Evolutionary conservation across 2,329 filamentous ascomycete species (phyloP), one percentile per base, ranked within the genome.

Genomic region (Xylaria sp.): DNA sequence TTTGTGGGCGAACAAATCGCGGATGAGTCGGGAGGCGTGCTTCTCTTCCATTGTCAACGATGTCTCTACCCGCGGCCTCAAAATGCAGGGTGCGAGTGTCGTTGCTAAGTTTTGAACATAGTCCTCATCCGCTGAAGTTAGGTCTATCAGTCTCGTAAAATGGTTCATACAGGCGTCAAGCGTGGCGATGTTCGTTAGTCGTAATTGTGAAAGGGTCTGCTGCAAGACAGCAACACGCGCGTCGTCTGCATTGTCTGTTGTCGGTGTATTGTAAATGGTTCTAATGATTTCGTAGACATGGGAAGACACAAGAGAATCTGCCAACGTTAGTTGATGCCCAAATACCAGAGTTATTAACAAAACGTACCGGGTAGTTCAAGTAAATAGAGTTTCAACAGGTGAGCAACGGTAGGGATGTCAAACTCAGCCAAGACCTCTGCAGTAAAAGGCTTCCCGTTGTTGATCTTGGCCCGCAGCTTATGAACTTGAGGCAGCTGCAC

Each of bases 261-360:
- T 86, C 12, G 93, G 91, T 14, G 92, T 94, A 55, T 90, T 91
- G 83, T 99, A 99, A 72, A 99, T 97, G 1, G 94, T 98, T 82
- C 97, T 94, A 78, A 99, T 91, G 77, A 99, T 98, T 82, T 99
- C 97, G 80, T 99, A 99, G 67, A 99, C 94, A 79, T 98, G 95
- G 48, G 94, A 97, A 65, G 96, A 98, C 69, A 99, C 95, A 70
- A 99, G 87, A n/a, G 96, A 98, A 81, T 99, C 96, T 96, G 73
- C 3, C 14, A 9, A 21, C 19, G 71, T 81, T 69, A 83, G 78
- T 42, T 30, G 21, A 45, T 8, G 19, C 39, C 32, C 11, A 51
- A 50, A 11, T 2, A 30, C 6, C 4, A 54, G 1, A 45, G 2
- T 27, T 12, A 53, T 19, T 19, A 11, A 48, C 17, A 8, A 27